These are phyloP conservation scores for Tetraselmis striata DNA, from an alignment of 139 green algal genomes.

Conservation along the genomic window DNA sequence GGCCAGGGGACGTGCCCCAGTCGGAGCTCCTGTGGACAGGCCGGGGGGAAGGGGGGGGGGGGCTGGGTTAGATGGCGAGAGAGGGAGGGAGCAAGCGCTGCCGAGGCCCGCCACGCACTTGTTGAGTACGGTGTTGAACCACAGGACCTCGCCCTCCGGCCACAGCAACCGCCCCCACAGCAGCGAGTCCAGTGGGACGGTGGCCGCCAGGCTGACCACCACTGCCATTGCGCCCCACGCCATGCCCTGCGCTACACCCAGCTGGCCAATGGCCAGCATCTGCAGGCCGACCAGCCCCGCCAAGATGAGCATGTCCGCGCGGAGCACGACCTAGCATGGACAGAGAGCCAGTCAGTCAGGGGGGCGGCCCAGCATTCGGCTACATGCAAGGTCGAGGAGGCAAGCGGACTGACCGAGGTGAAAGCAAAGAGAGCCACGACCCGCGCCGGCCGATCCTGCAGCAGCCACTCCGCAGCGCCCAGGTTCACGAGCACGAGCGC, in stretches of 20 bases:
- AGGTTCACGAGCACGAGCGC: slow-evolving; percentile 46
- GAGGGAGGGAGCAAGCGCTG: background rate
- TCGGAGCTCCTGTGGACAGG: slow-evolving; percentile 53
- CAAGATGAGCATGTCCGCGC: slow-evolving; percentile 71
- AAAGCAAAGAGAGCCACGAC: slow-evolving; percentile 34
- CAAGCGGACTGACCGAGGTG: slow-evolving; percentile 16
- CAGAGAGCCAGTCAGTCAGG: background rate
- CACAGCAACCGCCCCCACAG: slow-evolving; percentile 69
- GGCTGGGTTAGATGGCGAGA: background rate
- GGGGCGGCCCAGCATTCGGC: background rate
- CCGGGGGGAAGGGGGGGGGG: background rate
- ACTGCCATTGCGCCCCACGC: slow-evolving; percentile 13
- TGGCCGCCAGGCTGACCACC: slow-evolving; percentile 25
- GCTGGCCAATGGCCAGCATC: slow-evolving; percentile 37
- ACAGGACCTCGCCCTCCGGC: slow-evolving; percentile 76
- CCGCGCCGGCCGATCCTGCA: background rate
- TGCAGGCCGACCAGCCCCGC: slow-evolving; percentile 49
- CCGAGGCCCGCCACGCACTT: slow-evolving; percentile 30
- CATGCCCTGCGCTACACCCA: slow-evolving; percentile 13
- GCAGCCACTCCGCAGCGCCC: slow-evolving; percentile 41
- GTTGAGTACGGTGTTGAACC: slow-evolving; percentile 76
- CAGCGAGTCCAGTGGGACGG: slow-evolving; percentile 56
- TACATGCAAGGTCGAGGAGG: background rate
- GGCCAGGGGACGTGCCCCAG: slow-evolving; percentile 56
- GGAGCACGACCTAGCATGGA: slow-evolving; percentile 44